Evolutionary conservation across 768 basidiomycete species (phyloP), one percentile per base, ranked within the genome.

Genomic region (Lactarius deliciosus): DNA sequence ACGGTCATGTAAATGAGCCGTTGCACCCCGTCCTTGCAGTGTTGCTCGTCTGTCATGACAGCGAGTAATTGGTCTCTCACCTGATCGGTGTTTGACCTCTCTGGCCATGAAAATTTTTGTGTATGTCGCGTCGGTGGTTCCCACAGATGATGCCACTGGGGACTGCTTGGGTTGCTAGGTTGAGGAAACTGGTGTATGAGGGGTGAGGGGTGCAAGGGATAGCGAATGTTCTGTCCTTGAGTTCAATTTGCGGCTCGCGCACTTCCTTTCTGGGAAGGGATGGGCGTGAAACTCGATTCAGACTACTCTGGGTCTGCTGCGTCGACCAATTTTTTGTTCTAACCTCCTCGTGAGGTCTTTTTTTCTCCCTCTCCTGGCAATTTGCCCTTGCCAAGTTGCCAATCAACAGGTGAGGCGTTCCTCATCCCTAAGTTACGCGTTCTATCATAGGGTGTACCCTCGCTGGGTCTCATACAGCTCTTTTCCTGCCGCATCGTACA

Each of bases 301-400:
- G 85, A 86, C 84, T 87, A 85, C 82, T 86, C 85, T 86, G 78
- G 77, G 79, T 80, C 85, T 85, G 83, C 81, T 75, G 78, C 76
- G 72, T 69, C 47, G 50, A 45, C 56, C 64, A 74, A 72, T 75
- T 78, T 79, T 76, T 75, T 70, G 59, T 68, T 64, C 70, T 68
- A 60, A 72, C 71, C 75, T 73, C 75, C 72, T 74, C 71, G 64
- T 55, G 70, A 60, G 72, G 73, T 40, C 11, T 41, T 64, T 58
- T 40, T 43, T 28, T n/a, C 16, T 45, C 2, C 4, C 13, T 36
- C 16, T 15, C 16, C 13, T 11, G 43, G 38, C 18, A 8, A 10
- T 32, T 56, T 7, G 32, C 6, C 11, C 2, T 34, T 45, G 22
- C 13, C 50, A 13, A 5, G 28, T 41, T 28, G 5, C n/a, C 13